These are phyloP conservation scores for Penicillium egyptiacum DNA, from an alignment of 495 filamentous ascomycete species.

Conservation along the genomic window DNA sequence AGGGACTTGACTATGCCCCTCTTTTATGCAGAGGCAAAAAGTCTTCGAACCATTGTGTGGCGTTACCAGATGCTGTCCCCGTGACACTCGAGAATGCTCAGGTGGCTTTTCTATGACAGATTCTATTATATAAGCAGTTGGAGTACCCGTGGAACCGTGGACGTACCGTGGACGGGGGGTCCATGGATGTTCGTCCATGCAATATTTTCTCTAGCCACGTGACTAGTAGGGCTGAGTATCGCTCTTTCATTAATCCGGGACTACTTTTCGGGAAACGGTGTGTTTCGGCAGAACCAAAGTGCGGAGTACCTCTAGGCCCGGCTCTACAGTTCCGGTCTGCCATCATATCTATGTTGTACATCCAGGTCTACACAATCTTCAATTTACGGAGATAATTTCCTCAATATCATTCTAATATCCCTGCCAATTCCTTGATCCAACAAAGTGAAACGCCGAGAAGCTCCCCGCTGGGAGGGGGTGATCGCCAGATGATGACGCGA, in stretches of 20 bases:
- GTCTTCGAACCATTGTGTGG: background rate
- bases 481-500: conserved; percentile 48
- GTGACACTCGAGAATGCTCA: background rate
- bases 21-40: background rate
- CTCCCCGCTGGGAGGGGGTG: conserved; percentile 33
- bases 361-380: background rate
- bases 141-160: no score
- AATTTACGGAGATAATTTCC: background rate
- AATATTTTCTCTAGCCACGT: no score
- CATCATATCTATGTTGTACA: background rate
- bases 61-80: background rate
- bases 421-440: background rate
- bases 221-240: background rate
- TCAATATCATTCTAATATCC: background rate
- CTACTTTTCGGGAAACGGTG: background rate
- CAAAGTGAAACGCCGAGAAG: background rate
- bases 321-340: conserved; percentile 8
- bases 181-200: no score
- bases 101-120: background rate
- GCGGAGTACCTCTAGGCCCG: conserved; percentile 10
- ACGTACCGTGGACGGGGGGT: no score
- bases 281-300: conserved; percentile 1
- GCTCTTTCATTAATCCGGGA: background rate
- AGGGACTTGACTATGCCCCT: background rate
- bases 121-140: background rate